A percentile compares a stretch with the other conserved stretches of the same genome.
phyloP scores from a whole-genome alignment of 768 basidiomycete species.

The Rhizopogon rudus region DNA sequence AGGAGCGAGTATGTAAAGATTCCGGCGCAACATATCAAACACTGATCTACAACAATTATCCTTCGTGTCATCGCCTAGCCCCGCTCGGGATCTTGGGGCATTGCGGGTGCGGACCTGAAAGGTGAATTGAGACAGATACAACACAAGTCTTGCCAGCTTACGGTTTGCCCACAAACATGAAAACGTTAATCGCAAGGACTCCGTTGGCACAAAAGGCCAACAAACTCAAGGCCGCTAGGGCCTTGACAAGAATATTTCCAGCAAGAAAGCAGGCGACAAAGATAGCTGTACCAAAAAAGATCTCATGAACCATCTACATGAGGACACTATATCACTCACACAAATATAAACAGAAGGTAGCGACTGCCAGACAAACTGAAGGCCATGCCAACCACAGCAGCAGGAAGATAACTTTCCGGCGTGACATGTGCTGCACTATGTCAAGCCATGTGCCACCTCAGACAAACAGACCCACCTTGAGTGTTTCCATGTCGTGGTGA shows the following conservation, averaged over 20 bases:
- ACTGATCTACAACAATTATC: too few species aligned
- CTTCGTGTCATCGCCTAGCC: too few species aligned
- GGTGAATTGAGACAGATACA: neutral
- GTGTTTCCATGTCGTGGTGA: neutral
- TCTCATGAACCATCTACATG: neutral
- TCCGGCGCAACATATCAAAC: too few species aligned
- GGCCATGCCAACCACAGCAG: neutral
- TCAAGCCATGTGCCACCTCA: neutral
- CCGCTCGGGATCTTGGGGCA: too few species aligned
- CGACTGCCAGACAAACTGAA: neutral
- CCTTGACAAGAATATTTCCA: neutral
- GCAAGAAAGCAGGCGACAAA: neutral
- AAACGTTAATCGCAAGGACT: neutral
- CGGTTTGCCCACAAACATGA: too few species aligned
- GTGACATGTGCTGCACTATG: neutral
- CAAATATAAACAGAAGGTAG: neutral
- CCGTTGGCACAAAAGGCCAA: neutral
- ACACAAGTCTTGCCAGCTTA: too few species aligned
- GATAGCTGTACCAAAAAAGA: neutral
- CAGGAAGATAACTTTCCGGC: neutral
- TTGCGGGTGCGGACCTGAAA: neutral
- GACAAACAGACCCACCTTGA: neutral
- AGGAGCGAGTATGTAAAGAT: too few species aligned
- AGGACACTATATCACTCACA: neutral
- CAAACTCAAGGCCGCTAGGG: neutral